phyloP scores from a whole-genome alignment of 768 basidiomycete genomes.

The Boletus rex-veris region DNA sequence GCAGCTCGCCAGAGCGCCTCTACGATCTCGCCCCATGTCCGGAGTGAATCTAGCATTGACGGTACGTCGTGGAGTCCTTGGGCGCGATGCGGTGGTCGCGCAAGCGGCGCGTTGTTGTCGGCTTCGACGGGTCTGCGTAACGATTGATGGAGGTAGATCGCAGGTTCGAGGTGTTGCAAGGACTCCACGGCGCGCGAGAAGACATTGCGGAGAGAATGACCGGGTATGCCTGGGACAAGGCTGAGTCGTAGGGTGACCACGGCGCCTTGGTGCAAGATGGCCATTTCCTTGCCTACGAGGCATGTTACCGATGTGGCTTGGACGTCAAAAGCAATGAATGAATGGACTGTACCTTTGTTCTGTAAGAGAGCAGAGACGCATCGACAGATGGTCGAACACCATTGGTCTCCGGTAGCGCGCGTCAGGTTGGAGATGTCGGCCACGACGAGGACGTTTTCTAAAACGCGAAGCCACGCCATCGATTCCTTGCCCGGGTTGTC shows the following conservation, averaged over 20 bases:
- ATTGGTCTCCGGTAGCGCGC: slow-evolving; percentile 52
- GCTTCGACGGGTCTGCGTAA: background rate
- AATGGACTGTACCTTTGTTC: slow-evolving; percentile 9
- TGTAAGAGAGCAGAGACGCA: slow-evolving; percentile 37
- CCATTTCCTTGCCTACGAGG: slow-evolving; percentile 18
- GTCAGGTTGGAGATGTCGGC: slow-evolving; percentile 52
- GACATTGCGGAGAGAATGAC: slow-evolving; percentile 28
- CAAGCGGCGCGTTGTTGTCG: background rate
- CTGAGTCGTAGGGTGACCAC: slow-evolving; percentile 37
- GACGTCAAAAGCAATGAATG: background rate
- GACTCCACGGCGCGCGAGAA: slow-evolving; percentile 28
- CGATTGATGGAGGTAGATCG: slow-evolving; percentile 1
- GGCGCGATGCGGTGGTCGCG: slow-evolving; percentile 33
- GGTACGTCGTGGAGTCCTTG: slow-evolving; percentile 36
- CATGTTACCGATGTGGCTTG: background rate
- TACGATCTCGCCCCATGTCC: slow-evolving; percentile 49
- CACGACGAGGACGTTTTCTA: slow-evolving; percentile 59
- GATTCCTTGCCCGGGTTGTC: slow-evolving; percentile 33
- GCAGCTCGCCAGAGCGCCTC: slow-evolving; percentile 41
- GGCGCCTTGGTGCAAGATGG: slow-evolving; percentile 23
- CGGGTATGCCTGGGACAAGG: slow-evolving; percentile 29
- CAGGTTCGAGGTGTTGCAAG: slow-evolving; percentile 31
- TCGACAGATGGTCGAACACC: slow-evolving; percentile 53
- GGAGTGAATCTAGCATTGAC: slow-evolving; percentile 26
- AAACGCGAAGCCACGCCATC: slow-evolving; percentile 60